Evolutionary conservation across 2,329 filamentous ascomycete species (phyloP).

Genomic region (Aureobasidium sp.): DNA sequence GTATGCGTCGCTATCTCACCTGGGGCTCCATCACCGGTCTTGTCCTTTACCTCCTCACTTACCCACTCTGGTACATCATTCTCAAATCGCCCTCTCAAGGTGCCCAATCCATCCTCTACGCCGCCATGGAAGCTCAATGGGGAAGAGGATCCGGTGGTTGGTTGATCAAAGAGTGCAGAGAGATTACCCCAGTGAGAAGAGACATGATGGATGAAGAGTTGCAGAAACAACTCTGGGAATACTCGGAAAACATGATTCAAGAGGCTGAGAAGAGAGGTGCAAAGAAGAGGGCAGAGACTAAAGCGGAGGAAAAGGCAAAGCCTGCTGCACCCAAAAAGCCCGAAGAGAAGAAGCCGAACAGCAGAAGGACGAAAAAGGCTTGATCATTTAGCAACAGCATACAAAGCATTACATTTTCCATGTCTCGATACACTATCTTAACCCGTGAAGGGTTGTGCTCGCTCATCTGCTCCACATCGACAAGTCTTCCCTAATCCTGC

Average conservation of each 20-base stretch:
- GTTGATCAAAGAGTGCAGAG: conserved; percentile 89
- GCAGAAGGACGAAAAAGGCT: conserved; percentile 25
- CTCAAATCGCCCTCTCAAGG: conserved; percentile 87
- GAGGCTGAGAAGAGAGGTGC: conserved; percentile 84
- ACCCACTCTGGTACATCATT: conserved; percentile 86
- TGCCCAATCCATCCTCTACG: conserved; percentile 87
- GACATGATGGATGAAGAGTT: conserved; percentile 83
- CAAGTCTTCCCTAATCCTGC: too few relatives aligned
- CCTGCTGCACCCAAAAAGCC: conserved; percentile 16
- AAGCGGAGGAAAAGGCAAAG: conserved; percentile 41
- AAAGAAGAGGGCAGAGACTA: conserved; percentile 62
- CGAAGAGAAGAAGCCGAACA: conserved; percentile 21
- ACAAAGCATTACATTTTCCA: not conserved
- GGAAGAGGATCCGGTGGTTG: conserved; percentile 71
- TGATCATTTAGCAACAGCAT: not conserved
- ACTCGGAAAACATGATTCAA: conserved; percentile 87
- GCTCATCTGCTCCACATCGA: too few relatives aligned
- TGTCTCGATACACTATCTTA: not conserved
- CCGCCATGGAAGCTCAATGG: conserved; percentile 82
- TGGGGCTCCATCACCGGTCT: conserved; percentile 86
- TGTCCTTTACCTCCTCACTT: conserved; percentile 78
- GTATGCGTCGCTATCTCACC: conserved; percentile 88
- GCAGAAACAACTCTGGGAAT: conserved; percentile 90
- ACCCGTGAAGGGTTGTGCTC: too few relatives aligned
- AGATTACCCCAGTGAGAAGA: conserved; percentile 73